Percentiles rank a stretch among this genome's conserved stretches.
These are phyloP conservation scores for Pyrenopolyporus hunteri DNA, from an alignment of 495 filamentous ascomycete genomes.

Conservation along the genomic window DNA sequence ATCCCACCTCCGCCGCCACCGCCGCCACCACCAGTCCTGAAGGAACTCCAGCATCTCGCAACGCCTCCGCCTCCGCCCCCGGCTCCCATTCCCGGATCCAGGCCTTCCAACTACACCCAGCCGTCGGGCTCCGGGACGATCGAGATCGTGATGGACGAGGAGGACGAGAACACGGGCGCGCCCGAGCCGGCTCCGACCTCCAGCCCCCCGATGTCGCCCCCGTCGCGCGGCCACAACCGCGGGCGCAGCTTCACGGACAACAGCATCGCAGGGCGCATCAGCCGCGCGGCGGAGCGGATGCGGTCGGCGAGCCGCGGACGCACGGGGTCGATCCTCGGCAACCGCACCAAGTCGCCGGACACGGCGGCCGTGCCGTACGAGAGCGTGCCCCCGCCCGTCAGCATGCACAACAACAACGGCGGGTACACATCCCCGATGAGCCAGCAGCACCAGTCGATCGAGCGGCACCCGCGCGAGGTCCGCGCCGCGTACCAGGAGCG, in stretches of 20 bases:
- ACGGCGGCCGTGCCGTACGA: slow-evolving; percentile 59
- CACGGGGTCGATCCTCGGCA: slow-evolving; percentile 41
- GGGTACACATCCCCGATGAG: slow-evolving; percentile 14
- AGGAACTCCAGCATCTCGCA: slow-evolving; percentile 85
- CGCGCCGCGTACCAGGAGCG: slow-evolving; percentile 45
- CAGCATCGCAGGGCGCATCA: slow-evolving; percentile 64
- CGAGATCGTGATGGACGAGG: slow-evolving; percentile 75
- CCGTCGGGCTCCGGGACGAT: slow-evolving; percentile 68
- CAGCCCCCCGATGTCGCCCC: slow-evolving; percentile 7
- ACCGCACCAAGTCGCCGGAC: slow-evolving; percentile 51
- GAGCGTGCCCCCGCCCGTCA: slow-evolving; percentile 54
- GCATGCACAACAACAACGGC: slow-evolving; percentile 22
- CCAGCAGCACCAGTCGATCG: slow-evolving; percentile 26
- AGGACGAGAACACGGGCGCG: slow-evolving; percentile 44
- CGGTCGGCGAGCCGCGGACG: slow-evolving; percentile 68
- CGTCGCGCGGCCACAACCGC: slow-evolving; percentile 63
- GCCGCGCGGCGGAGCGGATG: slow-evolving; percentile 71
- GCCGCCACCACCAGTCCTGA: slow-evolving; percentile 66
- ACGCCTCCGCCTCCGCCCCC: slow-evolving; percentile 70
- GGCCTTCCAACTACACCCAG: slow-evolving; percentile 46
- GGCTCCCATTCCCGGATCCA: slow-evolving; percentile 55
- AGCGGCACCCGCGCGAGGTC: slow-evolving; percentile 52
- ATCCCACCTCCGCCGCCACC: slow-evolving; percentile 59
- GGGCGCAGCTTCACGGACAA: slow-evolving; percentile 72
- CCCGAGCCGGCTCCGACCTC: slow-evolving; percentile 8